Conservation (phyloP, 495 filamentous ascomycete species). For the Pseudevernia furfuracea region DNA sequence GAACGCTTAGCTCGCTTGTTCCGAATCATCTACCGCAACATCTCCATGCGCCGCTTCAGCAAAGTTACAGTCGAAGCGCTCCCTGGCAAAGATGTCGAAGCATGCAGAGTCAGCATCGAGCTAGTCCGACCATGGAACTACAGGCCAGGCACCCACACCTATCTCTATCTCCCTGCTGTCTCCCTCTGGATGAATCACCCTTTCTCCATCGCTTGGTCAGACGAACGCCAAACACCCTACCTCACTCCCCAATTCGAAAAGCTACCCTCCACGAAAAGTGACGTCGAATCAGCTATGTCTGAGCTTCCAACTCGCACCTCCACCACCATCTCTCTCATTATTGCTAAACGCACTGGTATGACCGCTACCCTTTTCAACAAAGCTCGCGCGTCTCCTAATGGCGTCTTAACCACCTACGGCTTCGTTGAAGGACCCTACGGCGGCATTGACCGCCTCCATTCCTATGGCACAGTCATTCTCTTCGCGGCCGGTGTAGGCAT, state of each 20-base stretch:
- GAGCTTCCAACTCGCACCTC: conserved; percentile 23
- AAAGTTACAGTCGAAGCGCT: conserved; percentile 43
- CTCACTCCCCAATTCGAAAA: conserved; percentile 38
- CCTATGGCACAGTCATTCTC: conserved; percentile 78
- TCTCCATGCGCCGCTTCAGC: conserved; percentile 36
- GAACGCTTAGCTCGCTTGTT: conserved; percentile 53
- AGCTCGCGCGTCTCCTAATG: conserved; percentile 51
- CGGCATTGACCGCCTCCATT: conserved; percentile 55
- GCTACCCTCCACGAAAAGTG: conserved; percentile 17
- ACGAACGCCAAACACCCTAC: conserved; percentile 23
- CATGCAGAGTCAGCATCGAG: conserved; percentile 57
- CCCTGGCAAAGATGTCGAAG: conserved; percentile 39
- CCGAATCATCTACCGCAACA: conserved; percentile 54
- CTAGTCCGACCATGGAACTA: conserved; percentile 70
- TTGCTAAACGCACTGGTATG: conserved; percentile 73
- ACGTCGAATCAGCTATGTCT: conserved; percentile 26
- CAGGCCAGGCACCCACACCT: conserved; percentile 70
- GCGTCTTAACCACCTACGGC: conserved; percentile 52
- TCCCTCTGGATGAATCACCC: conserved; percentile 62
- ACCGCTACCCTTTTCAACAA: conserved; percentile 67
- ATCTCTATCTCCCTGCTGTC: conserved; percentile 70
- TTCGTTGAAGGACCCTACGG: conserved; percentile 81
- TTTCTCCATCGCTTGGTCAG: conserved; percentile 50
- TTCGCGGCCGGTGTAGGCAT: conserved; percentile 86
- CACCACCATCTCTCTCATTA: conserved; percentile 68